Evolutionary conservation across 2,329 filamentous ascomycete species (phyloP).

Genomic region (Fusarium sp.): DNA sequence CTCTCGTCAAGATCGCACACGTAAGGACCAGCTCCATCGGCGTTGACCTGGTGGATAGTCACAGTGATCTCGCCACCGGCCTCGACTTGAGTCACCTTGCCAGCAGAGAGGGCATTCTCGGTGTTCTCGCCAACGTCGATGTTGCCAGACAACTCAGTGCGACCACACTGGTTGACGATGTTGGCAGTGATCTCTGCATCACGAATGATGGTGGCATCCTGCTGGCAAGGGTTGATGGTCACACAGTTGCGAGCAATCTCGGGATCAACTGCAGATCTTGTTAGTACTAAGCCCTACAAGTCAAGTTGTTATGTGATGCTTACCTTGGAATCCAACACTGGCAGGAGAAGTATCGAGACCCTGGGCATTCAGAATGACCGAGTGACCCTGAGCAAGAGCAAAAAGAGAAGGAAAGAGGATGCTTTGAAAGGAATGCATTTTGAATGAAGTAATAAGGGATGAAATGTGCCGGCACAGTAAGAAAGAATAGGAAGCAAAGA

Average conservation of each 20-base stretch:
- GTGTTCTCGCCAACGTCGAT: slow-evolving; percentile 72
- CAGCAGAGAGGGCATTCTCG: slow-evolving; percentile 63
- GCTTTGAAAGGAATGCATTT: slow-evolving; percentile 37
- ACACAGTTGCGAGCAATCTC: slow-evolving; percentile 73
- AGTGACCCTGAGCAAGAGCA: slow-evolving; percentile 53
- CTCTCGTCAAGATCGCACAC: slow-evolving; percentile 66
- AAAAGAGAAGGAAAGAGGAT: slow-evolving; percentile 37
- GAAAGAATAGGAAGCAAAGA: slow-evolving; percentile 19
- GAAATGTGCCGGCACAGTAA: slow-evolving; percentile 44
- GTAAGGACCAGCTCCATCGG: slow-evolving; percentile 73
- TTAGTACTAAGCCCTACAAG: neutral
- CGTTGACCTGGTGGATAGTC: slow-evolving; percentile 77
- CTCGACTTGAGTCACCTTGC: slow-evolving; percentile 63
- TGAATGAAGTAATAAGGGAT: slow-evolving; percentile 13
- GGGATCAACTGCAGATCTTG: slow-evolving; percentile 59
- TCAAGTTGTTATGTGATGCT: fast-evolving
- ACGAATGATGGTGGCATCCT: slow-evolving; percentile 73
- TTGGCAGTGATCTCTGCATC: slow-evolving; percentile 67
- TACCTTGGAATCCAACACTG: slow-evolving; percentile 65
- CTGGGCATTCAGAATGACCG: slow-evolving; percentile 62
- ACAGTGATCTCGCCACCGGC: slow-evolving; percentile 63
- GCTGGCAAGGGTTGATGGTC: slow-evolving; percentile 74
- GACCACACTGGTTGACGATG: slow-evolving; percentile 71
- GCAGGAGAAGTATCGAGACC: slow-evolving; percentile 61
- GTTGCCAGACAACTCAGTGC: slow-evolving; percentile 71